These are phyloP conservation scores for Triticum urartu DNA, from an alignment of 176 grass and related monocot genomes.

Conservation along the genomic window DNA sequence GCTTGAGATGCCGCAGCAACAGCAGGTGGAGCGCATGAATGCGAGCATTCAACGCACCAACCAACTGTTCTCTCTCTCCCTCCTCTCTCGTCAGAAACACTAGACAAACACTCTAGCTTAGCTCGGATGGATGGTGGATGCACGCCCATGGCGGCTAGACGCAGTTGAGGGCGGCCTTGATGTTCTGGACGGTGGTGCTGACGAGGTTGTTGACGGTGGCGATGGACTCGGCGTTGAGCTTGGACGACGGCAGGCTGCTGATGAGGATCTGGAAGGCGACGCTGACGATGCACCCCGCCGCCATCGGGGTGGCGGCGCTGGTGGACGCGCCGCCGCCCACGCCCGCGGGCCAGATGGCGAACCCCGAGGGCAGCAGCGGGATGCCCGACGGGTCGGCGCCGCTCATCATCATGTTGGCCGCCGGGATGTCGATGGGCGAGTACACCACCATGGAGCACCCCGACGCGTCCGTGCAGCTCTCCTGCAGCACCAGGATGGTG, in stretches of 20 bases:
- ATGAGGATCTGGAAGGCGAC: constrained; percentile 87
- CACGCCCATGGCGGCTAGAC: neutral
- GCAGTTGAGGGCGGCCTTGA: constrained; percentile 82
- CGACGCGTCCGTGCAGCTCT: constrained; percentile 84
- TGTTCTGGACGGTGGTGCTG: constrained; percentile 78
- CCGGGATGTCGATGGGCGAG: constrained; percentile 68
- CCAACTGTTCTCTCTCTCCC: neutral
- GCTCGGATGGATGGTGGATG: neutral
- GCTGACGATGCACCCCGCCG: constrained; percentile 56
- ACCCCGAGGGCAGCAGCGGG: constrained; percentile 77
- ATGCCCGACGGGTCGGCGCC: constrained; percentile 79
- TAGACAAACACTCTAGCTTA: neutral
- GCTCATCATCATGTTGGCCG: constrained; percentile 85
- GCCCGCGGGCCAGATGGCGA: constrained; percentile 52
- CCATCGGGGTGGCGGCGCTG: constrained; percentile 23
- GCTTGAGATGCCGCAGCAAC: constrained; percentile 33
- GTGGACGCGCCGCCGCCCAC: constrained; percentile 36
- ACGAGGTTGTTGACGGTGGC: constrained; percentile 79
- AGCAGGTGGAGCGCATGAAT: constrained; percentile 49
- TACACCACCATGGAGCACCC: constrained; percentile 67
- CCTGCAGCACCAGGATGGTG: constrained; percentile 93
- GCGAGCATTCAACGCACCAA: constrained; percentile 42
- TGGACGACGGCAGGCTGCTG: constrained; percentile 77
- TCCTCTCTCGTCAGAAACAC: neutral
- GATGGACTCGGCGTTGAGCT: constrained; percentile 82